Percentiles rank a stretch among this genome's conserved stretches.
Conservation (phyloP, 495 filamentous ascomycete species). For the Neurospora sp. region DNA sequence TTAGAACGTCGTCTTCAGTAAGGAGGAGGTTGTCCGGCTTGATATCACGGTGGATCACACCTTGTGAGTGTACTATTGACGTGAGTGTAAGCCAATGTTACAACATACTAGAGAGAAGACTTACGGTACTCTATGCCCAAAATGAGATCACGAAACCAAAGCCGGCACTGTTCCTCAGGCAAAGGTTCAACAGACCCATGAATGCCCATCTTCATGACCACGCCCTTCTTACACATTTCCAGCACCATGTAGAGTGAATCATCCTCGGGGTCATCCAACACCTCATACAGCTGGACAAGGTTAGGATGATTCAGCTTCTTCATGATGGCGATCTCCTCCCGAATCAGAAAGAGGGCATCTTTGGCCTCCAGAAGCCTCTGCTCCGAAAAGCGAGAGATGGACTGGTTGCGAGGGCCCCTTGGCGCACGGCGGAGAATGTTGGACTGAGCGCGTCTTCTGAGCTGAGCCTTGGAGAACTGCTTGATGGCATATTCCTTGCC, state of each 20-base stretch:
- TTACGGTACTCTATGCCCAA: constrained; percentile 86
- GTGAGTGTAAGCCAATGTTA: neutral
- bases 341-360: constrained; percentile 80
- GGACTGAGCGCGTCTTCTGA: constrained; percentile 89
- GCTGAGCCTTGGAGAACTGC: constrained; percentile 88
- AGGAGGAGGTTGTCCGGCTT: constrained; percentile 94
- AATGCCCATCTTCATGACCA: constrained; percentile 93
- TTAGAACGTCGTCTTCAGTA: constrained; percentile 82
- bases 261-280: constrained; percentile 88
- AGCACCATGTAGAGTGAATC: constrained; percentile 97
- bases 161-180: constrained; percentile 69
- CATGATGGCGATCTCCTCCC: constrained; percentile 97
- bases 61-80: constrained; percentile 71
- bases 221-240: constrained; percentile 97
- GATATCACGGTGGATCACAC: constrained; percentile 93
- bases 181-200: constrained; percentile 77
- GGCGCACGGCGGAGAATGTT: constrained; percentile 60
- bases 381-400: constrained; percentile 43
- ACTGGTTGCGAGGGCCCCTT: constrained; percentile 36
- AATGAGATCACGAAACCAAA: constrained; percentile 93
- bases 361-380: constrained; percentile 46
- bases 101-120: constrained; percentile 16
- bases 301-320: constrained; percentile 95
- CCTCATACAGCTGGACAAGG: constrained; percentile 84
- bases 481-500: constrained; percentile 95